Base-by-base conservation (phyloP, 2,329 filamentous ascomycete genomes). In the Fusarium sp. region DNA sequence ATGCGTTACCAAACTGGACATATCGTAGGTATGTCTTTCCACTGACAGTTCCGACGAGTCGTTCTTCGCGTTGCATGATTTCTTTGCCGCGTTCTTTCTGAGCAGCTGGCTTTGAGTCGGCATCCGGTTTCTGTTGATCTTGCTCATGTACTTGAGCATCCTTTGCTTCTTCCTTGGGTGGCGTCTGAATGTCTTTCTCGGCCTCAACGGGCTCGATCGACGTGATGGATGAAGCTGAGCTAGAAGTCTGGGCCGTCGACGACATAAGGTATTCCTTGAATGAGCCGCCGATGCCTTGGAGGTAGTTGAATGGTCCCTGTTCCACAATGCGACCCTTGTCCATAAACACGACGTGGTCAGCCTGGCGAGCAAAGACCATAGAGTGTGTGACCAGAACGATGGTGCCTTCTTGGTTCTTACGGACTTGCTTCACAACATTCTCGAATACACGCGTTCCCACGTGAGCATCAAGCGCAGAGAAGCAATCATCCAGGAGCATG, bases 31-130 rank as follows among this genome's bases (percentile, higher is more conserved):
- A 67, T 0, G 64, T 67, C n/a, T 22, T 44, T 15, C 64, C 64
- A 0, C 64, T 68, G 34, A 67, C 64, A 1, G 64, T 53, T 2
- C 64, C 64, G 3, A 67, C 58, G 2, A 67, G 33, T 22, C 64
- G 33, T 17, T 67, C 64, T 33, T 67, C 64, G 7, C 15, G 45
- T 13, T 67, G 64, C 64, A 67, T 67, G 5, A 67, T 54, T 11
- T 67, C 64, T 10, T 68, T 68, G 11, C 64, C 64, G 28, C 51
- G 15, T 3, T 22, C 51, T 11, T 45, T 14, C 22, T 26, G 11
- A n/a, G 34, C 36, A n/a, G 17, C 17, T 22, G 21, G 31, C 13
- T 31, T 28, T 36, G 11, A 5, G 28, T 15, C 6, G 31, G 21
- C 9, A 3, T 7, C 10, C 7, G 26, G 34, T 17, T 36, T 36